Base-by-base conservation (phyloP, 352 stramenopile species). In the Phytopythium vexans region DNA sequence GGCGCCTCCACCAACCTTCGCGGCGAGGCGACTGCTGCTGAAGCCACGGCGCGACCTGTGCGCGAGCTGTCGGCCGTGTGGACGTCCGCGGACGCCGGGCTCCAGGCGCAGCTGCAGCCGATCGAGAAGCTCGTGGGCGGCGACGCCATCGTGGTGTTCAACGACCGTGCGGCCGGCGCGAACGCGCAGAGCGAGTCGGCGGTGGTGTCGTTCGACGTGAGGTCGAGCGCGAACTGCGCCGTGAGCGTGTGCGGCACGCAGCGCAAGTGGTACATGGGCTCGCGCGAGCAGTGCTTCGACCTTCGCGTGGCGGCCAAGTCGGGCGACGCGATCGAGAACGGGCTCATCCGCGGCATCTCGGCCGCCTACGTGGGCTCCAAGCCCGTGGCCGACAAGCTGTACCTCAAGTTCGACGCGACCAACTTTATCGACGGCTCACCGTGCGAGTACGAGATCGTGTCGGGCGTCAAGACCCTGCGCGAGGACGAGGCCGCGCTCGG, bases 321-420 rank as follows among this genome's bases (percentile, higher is more conserved):
- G 1, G 39, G 59, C 6, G 61, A 90, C 52, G 16, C 70, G 32
- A 46, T 53, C 8, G 63, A 86, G 52, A 85, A 88, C 57, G 77
- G 78, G 3, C 58, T 88, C 43, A 89, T 91, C 51, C 65, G 66
- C 21, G 81, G 76, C 44, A 74, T 91, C 47, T 88, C 76, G 62
- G 81, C 81, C 1, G 81, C 77, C 15, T 91, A 85, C 58, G 75
- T 66, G 16, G 56, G 66, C 27, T 34, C 60, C 12, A 70, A 67
- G 11, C 81, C 76, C 1, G 71, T 86, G 21, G 81, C 81, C 34
- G 69, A 60, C 15, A 86, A 82, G 48, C 63, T 91, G 43, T 91
- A 89, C 58, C 69, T 91, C 47, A 91, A 91, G 56, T 91, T 91
- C 49, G 81, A 91, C 63, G 62, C 72, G 39, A 76, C 66, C 32